Evolutionary conservation across 352 stramenopile species (phyloP).

Genomic region (Globisporangium okanoganense): DNA sequence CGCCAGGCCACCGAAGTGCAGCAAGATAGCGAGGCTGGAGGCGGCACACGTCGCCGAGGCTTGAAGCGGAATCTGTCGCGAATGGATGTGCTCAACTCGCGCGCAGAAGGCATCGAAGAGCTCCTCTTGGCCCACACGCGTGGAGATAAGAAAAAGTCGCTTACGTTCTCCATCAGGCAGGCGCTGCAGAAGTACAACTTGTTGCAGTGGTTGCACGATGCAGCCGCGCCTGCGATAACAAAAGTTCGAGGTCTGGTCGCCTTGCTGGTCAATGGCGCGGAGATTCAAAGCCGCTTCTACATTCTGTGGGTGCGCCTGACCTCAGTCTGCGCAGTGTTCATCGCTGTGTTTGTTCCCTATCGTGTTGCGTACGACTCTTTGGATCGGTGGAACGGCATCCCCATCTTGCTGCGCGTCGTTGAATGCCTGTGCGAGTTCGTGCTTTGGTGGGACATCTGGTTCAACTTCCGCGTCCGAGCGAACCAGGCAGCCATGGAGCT

Average conservation of each 20-base stretch:
- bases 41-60: conserved; percentile 13
- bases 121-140: conserved; percentile 32
- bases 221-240: neutral
- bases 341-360: conserved; percentile 45
- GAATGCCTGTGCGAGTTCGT: conserved; percentile 43
- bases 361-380: conserved; percentile 53
- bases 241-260: neutral
- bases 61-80: conserved; percentile 27
- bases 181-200: conserved; percentile 2
- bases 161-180: conserved; percentile 9
- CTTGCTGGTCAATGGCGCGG: conserved; percentile 29
- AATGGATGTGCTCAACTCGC: conserved; percentile 44
- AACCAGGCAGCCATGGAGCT: conserved; percentile 55
- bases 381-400: conserved; percentile 36
- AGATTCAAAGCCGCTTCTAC: conserved; percentile 59
- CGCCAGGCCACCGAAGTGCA: conserved; percentile 40
- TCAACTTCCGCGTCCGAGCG: conserved; percentile 48
- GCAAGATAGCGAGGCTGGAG: conserved; percentile 14
- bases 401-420: conserved; percentile 24
- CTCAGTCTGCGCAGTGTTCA: conserved; percentile 41
- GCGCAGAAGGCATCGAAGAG: conserved; percentile 49
- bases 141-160: conserved; percentile 14
- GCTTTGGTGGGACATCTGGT: conserved; percentile 55
- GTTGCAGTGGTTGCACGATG: neutral
- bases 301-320: conserved; percentile 50